phyloP scores from a whole-genome alignment of 306 rosid genomes.

The Corylus heterophylla region DNA sequence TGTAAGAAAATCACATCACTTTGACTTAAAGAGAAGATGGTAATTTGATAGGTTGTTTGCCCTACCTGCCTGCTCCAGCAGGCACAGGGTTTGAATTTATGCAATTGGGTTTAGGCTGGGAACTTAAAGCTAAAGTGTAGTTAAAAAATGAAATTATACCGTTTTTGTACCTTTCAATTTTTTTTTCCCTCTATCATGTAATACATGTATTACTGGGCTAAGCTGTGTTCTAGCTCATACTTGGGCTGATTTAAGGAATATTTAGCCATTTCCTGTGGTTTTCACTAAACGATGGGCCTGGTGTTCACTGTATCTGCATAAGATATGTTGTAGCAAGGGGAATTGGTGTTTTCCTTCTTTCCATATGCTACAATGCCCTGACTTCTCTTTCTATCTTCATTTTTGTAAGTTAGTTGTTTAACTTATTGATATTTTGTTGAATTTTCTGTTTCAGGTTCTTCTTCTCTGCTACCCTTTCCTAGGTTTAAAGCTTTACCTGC shows the following conservation, averaged over 20 bases:
- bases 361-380: conserved; percentile 7
- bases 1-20: no score
- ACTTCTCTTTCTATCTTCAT: conserved; percentile 3
- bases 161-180: background rate
- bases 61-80: background rate
- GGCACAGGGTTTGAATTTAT: background rate
- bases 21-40: background rate
- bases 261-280: background rate
- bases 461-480: conserved; percentile 71
- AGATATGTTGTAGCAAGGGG: background rate
- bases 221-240: background rate
- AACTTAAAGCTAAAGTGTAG: background rate
- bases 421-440: conserved; percentile 12
- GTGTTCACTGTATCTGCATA: background rate
- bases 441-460: conserved; percentile 57
- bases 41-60: background rate
- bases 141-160: background rate
- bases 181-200: background rate
- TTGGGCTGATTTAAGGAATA: background rate
- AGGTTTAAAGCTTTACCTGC: conserved; percentile 80
- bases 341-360: conserved; percentile 23
- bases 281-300: background rate
- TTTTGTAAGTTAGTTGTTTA: background rate
- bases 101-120: background rate
- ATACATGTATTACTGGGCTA: background rate